Evolutionary conservation across 495 filamentous ascomycete species (phyloP).

Genomic region (Cercophora samala): DNA sequence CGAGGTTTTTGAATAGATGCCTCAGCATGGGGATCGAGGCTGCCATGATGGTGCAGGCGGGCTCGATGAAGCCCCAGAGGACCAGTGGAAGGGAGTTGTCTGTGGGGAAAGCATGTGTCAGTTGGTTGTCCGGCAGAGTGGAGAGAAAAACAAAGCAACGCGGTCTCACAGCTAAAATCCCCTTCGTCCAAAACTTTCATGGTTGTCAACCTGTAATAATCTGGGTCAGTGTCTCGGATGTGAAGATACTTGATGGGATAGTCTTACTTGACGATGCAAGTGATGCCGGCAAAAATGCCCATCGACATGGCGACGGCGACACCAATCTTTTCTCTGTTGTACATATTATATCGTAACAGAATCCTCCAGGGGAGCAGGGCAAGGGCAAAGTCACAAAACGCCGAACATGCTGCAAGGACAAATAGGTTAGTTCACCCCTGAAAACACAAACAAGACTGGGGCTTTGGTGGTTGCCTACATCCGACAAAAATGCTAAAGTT

Average conservation of each 20-base stretch:
- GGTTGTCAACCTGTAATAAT: slow-evolving; percentile 7
- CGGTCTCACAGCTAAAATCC: slow-evolving; percentile 31
- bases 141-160: not conserved
- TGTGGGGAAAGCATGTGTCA: slow-evolving; percentile 8
- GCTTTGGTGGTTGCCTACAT: slow-evolving; percentile 9
- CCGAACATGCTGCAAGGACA: slow-evolving; percentile 25
- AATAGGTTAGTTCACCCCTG: not conserved
- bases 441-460: not conserved
- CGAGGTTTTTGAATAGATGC: slow-evolving; percentile 17
- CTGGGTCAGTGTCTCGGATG: not conserved
- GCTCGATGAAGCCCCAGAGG: slow-evolving; percentile 31
- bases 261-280: slow-evolving; percentile 26
- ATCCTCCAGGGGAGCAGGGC: slow-evolving; percentile 29
- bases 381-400: slow-evolving; percentile 27
- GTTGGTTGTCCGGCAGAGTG: not conserved
- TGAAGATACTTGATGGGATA: not conserved
- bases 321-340: slow-evolving; percentile 32
- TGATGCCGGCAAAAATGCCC: slow-evolving; percentile 31
- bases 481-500: slow-evolving; percentile 20
- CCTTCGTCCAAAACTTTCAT: slow-evolving; percentile 17
- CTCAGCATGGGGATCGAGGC: slow-evolving; percentile 34
- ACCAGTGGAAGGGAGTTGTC: slow-evolving; percentile 26
- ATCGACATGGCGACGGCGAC: slow-evolving; percentile 32
- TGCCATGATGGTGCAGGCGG: slow-evolving; percentile 32
- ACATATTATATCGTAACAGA: slow-evolving; percentile 28